A percentile compares a stretch with the other conserved stretches of the same genome.
These are phyloP conservation scores for Suillus occidentalis DNA, from an alignment of 768 basidiomycete species.

Conservation along the genomic window DNA sequence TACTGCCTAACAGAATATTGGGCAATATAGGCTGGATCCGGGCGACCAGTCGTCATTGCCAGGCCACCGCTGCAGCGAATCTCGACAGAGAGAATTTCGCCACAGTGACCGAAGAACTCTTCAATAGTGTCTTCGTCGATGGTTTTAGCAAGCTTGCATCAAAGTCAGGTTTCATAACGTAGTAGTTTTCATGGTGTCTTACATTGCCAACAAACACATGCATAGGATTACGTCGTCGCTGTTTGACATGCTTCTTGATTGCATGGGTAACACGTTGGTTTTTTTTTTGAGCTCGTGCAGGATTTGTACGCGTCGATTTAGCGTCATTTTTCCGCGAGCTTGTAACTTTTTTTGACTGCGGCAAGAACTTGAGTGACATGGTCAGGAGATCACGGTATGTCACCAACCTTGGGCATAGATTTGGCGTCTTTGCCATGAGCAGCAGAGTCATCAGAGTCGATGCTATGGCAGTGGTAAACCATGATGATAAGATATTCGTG, in stretches of 20 bases:
- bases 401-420: slow-evolving; percentile 3
- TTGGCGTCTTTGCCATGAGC: background rate
- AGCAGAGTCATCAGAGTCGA: slow-evolving; percentile 1
- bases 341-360: slow-evolving; percentile 6
- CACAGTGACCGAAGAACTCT: slow-evolving; percentile 25
- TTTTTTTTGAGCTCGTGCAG: background rate
- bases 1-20: slow-evolving; percentile 48
- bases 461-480: slow-evolving; percentile 6
- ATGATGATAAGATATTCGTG: slow-evolving; percentile 2
- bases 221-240: background rate
- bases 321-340: slow-evolving; percentile 4
- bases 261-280: slow-evolving; percentile 22
- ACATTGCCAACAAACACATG: slow-evolving; percentile 67
- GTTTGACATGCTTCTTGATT: slow-evolving; percentile 20
- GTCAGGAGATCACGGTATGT: background rate
- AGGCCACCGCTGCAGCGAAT: slow-evolving; percentile 36
- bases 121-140: slow-evolving; percentile 24
- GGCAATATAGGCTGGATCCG: slow-evolving; percentile 28
- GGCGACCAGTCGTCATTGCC: slow-evolving; percentile 26
- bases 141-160: slow-evolving; percentile 1
- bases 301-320: slow-evolving; percentile 3
- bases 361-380: background rate
- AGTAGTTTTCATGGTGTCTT: slow-evolving; percentile 18
- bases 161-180: background rate
- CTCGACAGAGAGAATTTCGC: slow-evolving; percentile 18